Base-by-base conservation (phyloP, 768 basidiomycete genomes). In the Tricholomella constricta region DNA sequence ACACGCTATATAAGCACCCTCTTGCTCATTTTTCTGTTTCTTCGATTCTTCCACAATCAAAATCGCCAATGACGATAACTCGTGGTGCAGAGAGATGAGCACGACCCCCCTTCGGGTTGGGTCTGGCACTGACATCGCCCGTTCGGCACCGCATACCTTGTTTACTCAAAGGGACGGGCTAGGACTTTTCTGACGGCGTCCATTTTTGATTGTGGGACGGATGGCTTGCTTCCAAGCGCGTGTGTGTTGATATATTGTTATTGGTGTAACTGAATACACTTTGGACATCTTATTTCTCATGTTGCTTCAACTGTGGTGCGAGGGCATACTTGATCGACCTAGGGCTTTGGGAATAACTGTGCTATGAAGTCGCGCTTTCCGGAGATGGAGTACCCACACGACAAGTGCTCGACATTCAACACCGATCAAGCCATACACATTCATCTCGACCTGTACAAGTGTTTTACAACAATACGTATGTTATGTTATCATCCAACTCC, bases 71-170 rank as follows among this genome's bases (percentile, higher is more conserved):
- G 79, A 81, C 68, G 80, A 81, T 75, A 80, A 70, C 61, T 60
- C 60, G 61, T 69, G 79, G 79, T 78, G 81, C 81, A 83, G 71
- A 70, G 80, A 74, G 76, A 73, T 79, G 81, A 83, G 80, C 72
- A 57, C 61, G 72, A 70, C 70, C 75, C 72, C n/a, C 64, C 71
- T 61, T 61, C 56, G 57, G 61, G 55, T 59, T 64, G 70, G 73
- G 77, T 71, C 73, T 62, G 38, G 74, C 79, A 59, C 69, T 83
- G 81, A 83, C 79, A 78, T 81, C 76, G 81, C 74, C 80, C 79
- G 81, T 83, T 81, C 75, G 81, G 81, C 81, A 78, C 78, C 77
- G 69, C 60, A 57, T 70, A 72, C 72, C 81, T 83, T 83, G 81
- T 83, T 83, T 71, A 59, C 61, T 57, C 56, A 79, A 78, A 82